phyloP scores from a whole-genome alignment of 306 rosid species.

The Vigna nakashimae region DNA sequence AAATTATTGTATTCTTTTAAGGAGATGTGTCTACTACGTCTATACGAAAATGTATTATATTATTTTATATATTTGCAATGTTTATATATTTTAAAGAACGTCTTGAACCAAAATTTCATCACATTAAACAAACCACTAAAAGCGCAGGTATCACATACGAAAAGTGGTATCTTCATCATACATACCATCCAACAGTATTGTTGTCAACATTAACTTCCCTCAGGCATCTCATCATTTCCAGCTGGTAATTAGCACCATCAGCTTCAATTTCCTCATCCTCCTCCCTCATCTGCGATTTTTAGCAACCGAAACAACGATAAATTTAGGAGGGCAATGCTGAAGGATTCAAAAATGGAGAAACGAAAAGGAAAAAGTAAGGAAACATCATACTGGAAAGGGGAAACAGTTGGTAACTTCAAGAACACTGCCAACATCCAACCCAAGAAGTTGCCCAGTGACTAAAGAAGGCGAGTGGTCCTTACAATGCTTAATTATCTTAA shows the following conservation, averaged over 20 bases:
- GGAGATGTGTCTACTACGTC: no score
- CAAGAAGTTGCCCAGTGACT: constrained; percentile 98
- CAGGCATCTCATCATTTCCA: constrained; percentile 99
- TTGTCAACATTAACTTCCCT: constrained; percentile 99
- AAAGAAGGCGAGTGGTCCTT: constrained; percentile 93
- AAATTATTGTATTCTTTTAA: no score
- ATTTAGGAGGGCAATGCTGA: background rate
- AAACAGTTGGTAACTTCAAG: constrained; percentile 98
- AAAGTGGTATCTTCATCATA: constrained; percentile 15
- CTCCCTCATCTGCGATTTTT: constrained; percentile 70
- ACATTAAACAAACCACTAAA: no score
- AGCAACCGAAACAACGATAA: constrained; percentile 28
- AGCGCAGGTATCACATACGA: background rate
- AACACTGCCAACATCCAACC: constrained; percentile 95
- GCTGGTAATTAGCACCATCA: constrained; percentile 99
- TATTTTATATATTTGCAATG: no score
- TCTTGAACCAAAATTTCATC: background rate
- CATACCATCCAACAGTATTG: constrained; percentile 96
- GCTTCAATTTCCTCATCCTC: constrained; percentile 98
- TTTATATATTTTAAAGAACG: no score
- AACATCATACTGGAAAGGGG: constrained; percentile 83
- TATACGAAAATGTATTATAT: no score
- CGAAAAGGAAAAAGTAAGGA: background rate
- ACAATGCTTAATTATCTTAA: constrained; percentile 98
- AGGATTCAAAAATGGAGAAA: constrained; percentile 1